Percentiles rank a stretch among this genome's conserved stretches.
These are phyloP conservation scores for Leptomonas seymouri DNA, from an alignment of 208 protist genomes.

Conservation along the genomic window DNA sequence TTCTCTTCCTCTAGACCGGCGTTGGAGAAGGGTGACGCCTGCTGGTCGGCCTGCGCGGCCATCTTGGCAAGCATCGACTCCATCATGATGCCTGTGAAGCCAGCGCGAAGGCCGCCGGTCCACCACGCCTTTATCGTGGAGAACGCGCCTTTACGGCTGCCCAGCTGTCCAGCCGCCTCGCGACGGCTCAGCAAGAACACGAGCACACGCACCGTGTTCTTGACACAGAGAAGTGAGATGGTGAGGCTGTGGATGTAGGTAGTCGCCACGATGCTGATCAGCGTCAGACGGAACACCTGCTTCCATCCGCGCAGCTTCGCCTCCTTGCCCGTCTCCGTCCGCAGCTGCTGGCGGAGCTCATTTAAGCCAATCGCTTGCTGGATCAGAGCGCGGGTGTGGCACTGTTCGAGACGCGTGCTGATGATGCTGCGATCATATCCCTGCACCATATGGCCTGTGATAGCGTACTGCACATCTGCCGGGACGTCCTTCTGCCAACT, in stretches of 20 bases:
- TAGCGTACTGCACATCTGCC: conserved; percentile 61
- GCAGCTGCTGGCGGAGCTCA: conserved; percentile 55
- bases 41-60: conserved; percentile 42
- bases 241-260: conserved; percentile 75
- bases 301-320: conserved; percentile 48
- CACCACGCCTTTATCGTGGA: conserved; percentile 67
- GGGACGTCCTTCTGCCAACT: conserved; percentile 35
- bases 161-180: conserved; percentile 34
- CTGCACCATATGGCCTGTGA: conserved; percentile 68
- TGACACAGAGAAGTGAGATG: conserved; percentile 60
- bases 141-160: conserved; percentile 27
- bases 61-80: conserved; percentile 45
- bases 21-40: conserved; percentile 52
- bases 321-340: conserved; percentile 39
- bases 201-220: conserved; percentile 74
- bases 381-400: conserved; percentile 49
- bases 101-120: conserved; percentile 46
- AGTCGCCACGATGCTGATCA: conserved; percentile 56
- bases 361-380: conserved; percentile 42
- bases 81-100: conserved; percentile 64
- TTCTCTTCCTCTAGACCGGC: conserved; percentile 45
- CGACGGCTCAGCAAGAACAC: conserved; percentile 65
- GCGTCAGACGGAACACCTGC: conserved; percentile 47
- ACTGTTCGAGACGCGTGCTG: conserved; percentile 54
- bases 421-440: conserved; percentile 80